Evolutionary conservation across 352 stramenopile species (phyloP).

Genomic region (Phytophthora idaei): DNA sequence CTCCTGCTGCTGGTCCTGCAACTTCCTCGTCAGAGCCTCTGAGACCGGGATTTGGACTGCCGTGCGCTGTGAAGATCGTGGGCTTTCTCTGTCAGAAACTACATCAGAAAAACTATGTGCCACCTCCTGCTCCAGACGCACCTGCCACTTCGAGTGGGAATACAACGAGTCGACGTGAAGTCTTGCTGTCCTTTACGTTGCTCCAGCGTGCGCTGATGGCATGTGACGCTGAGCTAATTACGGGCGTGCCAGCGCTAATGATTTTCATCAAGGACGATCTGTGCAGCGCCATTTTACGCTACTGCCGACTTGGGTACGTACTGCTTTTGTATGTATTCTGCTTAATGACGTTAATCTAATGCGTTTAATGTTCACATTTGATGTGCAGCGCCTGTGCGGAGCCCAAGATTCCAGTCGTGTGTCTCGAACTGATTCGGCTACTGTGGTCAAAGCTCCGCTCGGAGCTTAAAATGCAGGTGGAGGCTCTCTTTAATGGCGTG

Average conservation of each 20-base stretch:
- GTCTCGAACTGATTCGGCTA: slow-evolving; percentile 66
- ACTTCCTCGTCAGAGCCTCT: neutral
- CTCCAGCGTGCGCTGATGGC: slow-evolving; percentile 59
- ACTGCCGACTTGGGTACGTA: slow-evolving; percentile 68
- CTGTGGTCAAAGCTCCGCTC: slow-evolving; percentile 80
- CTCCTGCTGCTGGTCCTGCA: slow-evolving; percentile 2
- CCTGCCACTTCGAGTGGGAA: slow-evolving; percentile 19
- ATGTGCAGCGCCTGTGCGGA: slow-evolving; percentile 52
- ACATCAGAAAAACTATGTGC: slow-evolving; percentile 48
- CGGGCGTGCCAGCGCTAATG: slow-evolving; percentile 67
- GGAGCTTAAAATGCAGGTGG: slow-evolving; percentile 81
- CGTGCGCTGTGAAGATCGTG: slow-evolving; percentile 79
- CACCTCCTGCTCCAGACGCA: slow-evolving; percentile 25
- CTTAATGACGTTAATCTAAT: slow-evolving; percentile 6
- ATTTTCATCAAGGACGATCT: slow-evolving; percentile 87
- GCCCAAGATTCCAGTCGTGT: slow-evolving; percentile 59
- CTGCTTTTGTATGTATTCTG: neutral
- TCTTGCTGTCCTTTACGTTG: slow-evolving; percentile 75
- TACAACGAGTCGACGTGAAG: slow-evolving; percentile 54
- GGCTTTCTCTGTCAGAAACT: slow-evolving; percentile 86
- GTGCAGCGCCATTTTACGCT: slow-evolving; percentile 74
- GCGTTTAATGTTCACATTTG: neutral
- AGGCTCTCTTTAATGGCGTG: slow-evolving; percentile 74
- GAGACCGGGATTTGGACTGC: slow-evolving; percentile 62
- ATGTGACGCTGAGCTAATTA: slow-evolving; percentile 58